Evolutionary conservation across 352 stramenopile species (phyloP), one percentile per base, ranked within the genome.

Genomic region (Phytophthora podocarpi): DNA sequence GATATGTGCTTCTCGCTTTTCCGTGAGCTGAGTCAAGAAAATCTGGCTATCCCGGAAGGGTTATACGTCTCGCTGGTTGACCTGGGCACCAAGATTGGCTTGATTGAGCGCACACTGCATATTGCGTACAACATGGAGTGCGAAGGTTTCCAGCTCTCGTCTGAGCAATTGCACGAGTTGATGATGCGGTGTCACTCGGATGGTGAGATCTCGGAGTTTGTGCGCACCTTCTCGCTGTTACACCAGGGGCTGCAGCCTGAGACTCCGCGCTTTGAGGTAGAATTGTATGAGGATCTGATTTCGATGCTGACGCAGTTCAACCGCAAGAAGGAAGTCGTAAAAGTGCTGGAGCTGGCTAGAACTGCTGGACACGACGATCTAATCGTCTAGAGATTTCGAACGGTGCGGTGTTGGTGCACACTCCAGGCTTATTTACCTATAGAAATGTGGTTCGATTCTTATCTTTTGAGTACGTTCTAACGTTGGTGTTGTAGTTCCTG

Each of bases 101-200:
- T 93, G 37, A 68, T 91, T 18, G 74, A 89, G 55, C 79, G 83
- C 28, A 90, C 85, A 12, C 66, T 93, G 41, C 76, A 89, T 46
- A 40, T 93, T 16, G 85, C 85, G 12, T 91, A 88, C 68, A 88
- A 93, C 49, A 93, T 93, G 85, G 85, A 93, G 49, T 93, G 85
- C 57, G 85, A 93, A 42, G 85, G 85, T 24, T 80, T 85, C 34
- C 48, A 60, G 18, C 53, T 93, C 16, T 78, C 71, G 12, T 74
- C 75, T 0, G 51, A 64, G 11, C 78, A 90, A 48, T 55, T 91
- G 53, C 70, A 77, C 28, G 68, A 59, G 34, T 64, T 93, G 23
- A 74, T 89, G 40, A 48, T 59, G 18, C 72, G 64, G 4, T 86
- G 74, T 41, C 66, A 76, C 20, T 81, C 74, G 13, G 62, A 76